Percentiles rank a stretch among this genome's conserved stretches.
These are phyloP conservation scores for Aspergillus conjunctus DNA, from an alignment of 495 filamentous ascomycete species.

Conservation along the genomic window DNA sequence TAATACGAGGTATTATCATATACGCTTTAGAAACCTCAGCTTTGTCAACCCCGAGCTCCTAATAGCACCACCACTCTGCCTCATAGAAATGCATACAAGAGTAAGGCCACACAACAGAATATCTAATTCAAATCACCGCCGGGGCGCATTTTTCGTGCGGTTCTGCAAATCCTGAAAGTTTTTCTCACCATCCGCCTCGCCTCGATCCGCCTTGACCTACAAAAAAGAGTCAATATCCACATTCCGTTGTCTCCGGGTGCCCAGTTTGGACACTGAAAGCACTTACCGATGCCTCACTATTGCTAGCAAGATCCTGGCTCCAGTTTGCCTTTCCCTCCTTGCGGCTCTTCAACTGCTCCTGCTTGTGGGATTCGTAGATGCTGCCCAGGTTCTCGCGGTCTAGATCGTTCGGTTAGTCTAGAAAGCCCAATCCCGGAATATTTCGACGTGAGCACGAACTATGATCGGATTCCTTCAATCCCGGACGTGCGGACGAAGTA, in stretches of 20 bases:
- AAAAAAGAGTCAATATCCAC: constrained; percentile 3
- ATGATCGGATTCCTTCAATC: constrained; percentile 35
- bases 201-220: constrained; percentile 67
- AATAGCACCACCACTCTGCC: too few species aligned
- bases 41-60: too few species aligned
- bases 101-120: too few species aligned
- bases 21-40: too few species aligned
- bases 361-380: constrained; percentile 70
- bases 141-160: constrained; percentile 38
- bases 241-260: neutral
- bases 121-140: too few species aligned
- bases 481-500: constrained; percentile 26
- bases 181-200: constrained; percentile 49
- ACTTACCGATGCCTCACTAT: constrained; percentile 76
- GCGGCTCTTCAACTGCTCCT: constrained; percentile 66
- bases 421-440: neutral
- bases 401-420: constrained; percentile 19
- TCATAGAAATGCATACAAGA: too few species aligned
- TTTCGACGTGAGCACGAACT: neutral
- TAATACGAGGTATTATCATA: too few species aligned
- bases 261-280: neutral
- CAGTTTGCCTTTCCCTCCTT: constrained; percentile 78
- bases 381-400: constrained; percentile 44
- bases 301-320: constrained; percentile 76
- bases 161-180: constrained; percentile 56